These are phyloP conservation scores for Pestalotiopsis sp. DNA, from an alignment of 2,329 filamentous ascomycete genomes.

Conservation along the genomic window DNA sequence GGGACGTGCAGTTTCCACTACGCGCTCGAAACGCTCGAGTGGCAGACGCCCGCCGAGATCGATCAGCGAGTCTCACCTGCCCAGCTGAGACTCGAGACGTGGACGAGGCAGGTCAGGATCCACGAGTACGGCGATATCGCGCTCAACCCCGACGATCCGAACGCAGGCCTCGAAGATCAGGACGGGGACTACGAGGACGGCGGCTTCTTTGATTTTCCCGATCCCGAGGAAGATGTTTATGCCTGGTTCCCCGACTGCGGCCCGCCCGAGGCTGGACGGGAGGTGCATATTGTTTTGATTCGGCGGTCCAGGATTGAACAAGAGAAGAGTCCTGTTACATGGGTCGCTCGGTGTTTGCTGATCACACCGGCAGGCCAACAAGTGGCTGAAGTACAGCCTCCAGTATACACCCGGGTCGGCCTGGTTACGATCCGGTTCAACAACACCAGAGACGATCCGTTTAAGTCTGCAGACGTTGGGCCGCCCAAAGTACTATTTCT, in stretches of 20 bases:
- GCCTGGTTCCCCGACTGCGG: conserved; percentile 12
- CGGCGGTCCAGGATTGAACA: not conserved
- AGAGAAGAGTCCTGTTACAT: not conserved
- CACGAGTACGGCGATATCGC: not conserved
- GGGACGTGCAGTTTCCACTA: conserved; percentile 4
- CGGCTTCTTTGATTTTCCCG: too few relatives aligned
- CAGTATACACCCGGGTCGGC: not conserved
- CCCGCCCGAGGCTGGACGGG: not conserved
- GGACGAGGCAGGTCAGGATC: conserved; percentile 1
- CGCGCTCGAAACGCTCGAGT: not conserved
- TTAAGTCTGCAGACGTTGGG: not conserved
- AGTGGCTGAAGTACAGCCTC: not conserved
- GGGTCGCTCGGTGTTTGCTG: conserved; percentile 11
- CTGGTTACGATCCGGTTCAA: conserved; percentile 8
- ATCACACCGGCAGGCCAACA: not conserved
- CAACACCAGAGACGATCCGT: conserved; percentile 1
- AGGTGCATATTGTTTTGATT: not conserved
- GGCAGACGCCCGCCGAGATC: conserved; percentile 6
- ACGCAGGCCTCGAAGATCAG: not conserved
- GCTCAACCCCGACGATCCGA: conserved; percentile 3
- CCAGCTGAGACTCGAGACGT: conserved; percentile 3
- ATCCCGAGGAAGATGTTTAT: not conserved
- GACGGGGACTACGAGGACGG: not conserved
- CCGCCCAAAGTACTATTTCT: not conserved
- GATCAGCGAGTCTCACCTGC: not conserved